Evolutionary conservation across 306 rosid species (phyloP), one percentile per base, ranked within the genome.

Genomic region (Acacia crassicarpa): DNA sequence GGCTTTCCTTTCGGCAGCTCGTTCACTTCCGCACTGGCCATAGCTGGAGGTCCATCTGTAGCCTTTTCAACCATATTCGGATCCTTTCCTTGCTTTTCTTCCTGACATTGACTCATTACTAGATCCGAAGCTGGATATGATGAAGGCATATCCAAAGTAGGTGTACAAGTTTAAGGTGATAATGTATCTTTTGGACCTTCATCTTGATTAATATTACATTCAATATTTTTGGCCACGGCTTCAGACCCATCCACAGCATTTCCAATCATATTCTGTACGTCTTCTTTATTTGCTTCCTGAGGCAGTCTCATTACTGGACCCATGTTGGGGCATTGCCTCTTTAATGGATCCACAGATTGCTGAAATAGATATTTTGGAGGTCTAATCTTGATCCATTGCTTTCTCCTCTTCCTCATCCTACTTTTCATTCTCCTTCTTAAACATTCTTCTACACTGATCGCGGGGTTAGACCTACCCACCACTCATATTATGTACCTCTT

Each of bases 91-190:
- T 79, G 85, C 80, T 72, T 66, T 70, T 75, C 69, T 51, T 45
- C 82, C 56, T 43, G 53, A 74, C 84, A 83, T 43, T 78, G 69
- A 70, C 63, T 35, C 54, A 63, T 58, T 67, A 74, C 84, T 45
- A 35, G 65, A 81, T 88, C 89, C 45, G 32, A 63, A 63, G 73
- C 79, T 19, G 70, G 48, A 87, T 69, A 81, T 72, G 75, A 78
- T 5, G 77, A 27, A 74, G 85, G 75, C 76, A 76, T 76, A 77
- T 78, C 80, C 20, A 51, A 30, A 46, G 76, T 81, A 20, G 68
- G 70, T 22, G 35, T 61, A 82, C 61, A 75, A 69, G 13, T 41
- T 79, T 87, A 70, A 77, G 27, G 49, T 9, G n/a, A 73, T 27
- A 79, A 80, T 20, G 44, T 25, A 27, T 43, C 78, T 74, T 69